Base-by-base conservation (phyloP, 169 alveolate genomes). In the Plasmodium berghei region DNA sequence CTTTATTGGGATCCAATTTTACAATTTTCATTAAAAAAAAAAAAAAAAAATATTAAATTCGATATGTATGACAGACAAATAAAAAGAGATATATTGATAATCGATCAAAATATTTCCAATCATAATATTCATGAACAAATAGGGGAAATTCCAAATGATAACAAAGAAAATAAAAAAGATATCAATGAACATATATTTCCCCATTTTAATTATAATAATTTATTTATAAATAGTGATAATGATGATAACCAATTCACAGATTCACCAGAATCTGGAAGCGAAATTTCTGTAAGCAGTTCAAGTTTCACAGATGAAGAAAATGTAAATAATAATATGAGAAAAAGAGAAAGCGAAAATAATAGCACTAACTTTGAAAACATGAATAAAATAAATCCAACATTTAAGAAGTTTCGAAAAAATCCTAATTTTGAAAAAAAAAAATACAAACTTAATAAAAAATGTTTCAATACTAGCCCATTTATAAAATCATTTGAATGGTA, bases 1-100 rank as follows among this genome's bases (percentile, higher is more conserved):
- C 58, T 86, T 9, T 72, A 58, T 72, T 86, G 91, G 91, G 91
- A 86, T 49, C 91, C 91, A 14, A 52, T 86, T 20, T 86, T 34
- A 64, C 91, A 86, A 40, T 86, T 86, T 24, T 59, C 26, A 12
- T 14, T 59, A 24, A 86, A 34, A 20, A 83, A 71, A 71, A 86
- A 20, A 14, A 66, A 86, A 26, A 72, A 86, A 72, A 61, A 18
- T 20, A 48, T 9, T 10, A 52, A 59, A 8, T n/a, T 69, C 12
- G 18, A 63, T 45, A 16, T 58, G 40, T 34, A 26, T 45, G 89
- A 77, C 4, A 59, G 49, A 8, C 34, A 24, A 40, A 18, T 64
- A 9, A 54, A 9, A 16, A 55, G 10, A 16, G 48, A 55, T 3
- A 1, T 12, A 34, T 34, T 34, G 0, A 4, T 4, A 5, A 34